phyloP scores from a whole-genome alignment of 176 grass and related monocot genomes.

The Zizania latifolia region DNA sequence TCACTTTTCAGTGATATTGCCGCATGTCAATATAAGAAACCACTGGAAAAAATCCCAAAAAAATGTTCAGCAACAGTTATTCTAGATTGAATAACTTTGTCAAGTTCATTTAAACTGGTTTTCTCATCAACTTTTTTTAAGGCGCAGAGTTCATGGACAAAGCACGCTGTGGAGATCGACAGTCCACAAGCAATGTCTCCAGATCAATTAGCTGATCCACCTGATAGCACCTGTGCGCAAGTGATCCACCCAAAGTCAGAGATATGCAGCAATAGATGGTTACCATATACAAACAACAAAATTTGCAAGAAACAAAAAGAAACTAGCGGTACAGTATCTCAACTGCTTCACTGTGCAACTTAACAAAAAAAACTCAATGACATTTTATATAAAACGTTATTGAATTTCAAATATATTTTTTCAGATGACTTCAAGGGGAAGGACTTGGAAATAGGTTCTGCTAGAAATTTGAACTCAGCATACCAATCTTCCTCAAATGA shows the following conservation, averaged over 20 bases:
- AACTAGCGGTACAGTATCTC: conserved; percentile 43
- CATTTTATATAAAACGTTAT: neutral
- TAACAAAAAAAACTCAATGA: neutral
- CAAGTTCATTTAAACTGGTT: neutral
- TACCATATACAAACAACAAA: conserved; percentile 29
- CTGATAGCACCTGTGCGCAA: conserved; percentile 76
- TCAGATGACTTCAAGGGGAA: conserved; percentile 63
- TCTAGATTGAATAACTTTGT: neutral
- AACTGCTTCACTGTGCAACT: neutral
- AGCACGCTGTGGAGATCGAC: conserved; percentile 67
- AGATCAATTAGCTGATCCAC: conserved; percentile 53
- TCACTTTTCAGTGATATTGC: neutral
- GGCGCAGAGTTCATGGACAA: conserved; percentile 78
- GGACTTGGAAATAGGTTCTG: conserved; percentile 62
- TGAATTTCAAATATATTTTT: conserved; percentile 15
- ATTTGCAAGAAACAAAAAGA: conserved; percentile 48
- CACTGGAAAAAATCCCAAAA: neutral
- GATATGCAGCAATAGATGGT: conserved; percentile 45
- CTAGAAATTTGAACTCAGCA: conserved; percentile 32
- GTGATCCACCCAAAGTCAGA: conserved; percentile 58
- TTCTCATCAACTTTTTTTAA: conserved; percentile 27
- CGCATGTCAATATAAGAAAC: neutral
- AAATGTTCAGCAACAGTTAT: neutral
- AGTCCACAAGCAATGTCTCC: conserved; percentile 60
- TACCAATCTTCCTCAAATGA: conserved; percentile 29